These are phyloP conservation scores for Tulasnella sp. DNA, from an alignment of 768 basidiomycete species.

Conservation along the genomic window DNA sequence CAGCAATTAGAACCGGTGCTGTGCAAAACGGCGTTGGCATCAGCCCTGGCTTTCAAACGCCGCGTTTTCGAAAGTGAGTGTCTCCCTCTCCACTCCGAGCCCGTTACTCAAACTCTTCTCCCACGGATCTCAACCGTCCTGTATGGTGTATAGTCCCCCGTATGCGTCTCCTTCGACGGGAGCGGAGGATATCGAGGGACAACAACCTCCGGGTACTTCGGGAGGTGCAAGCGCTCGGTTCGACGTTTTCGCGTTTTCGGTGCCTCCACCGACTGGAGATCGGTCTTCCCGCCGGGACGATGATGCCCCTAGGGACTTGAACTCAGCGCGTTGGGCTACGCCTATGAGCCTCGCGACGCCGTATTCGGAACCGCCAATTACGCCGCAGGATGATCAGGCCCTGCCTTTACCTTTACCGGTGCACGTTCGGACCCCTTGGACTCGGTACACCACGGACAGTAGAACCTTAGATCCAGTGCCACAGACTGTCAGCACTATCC, in stretches of 20 bases:
- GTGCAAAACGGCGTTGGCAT: too few species aligned
- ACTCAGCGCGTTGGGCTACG: not conserved
- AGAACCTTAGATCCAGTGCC: too few species aligned
- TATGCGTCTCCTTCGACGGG: not conserved
- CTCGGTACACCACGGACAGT: not conserved
- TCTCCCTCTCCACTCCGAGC: too few species aligned
- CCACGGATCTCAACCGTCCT: too few species aligned
- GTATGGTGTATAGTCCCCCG: too few species aligned
- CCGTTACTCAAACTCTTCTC: too few species aligned
- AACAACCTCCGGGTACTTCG: not conserved
- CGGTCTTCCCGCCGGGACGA: too few species aligned
- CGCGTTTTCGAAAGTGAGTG: too few species aligned
- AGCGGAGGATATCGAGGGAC: not conserved
- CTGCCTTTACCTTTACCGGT: not conserved
- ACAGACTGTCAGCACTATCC: too few species aligned
- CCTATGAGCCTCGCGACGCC: not conserved
- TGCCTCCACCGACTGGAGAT: not conserved
- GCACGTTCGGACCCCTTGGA: not conserved
- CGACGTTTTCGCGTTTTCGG: not conserved
- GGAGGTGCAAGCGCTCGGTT: not conserved
- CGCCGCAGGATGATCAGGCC: not conserved
- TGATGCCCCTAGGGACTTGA: too few species aligned
- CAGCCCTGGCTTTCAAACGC: too few species aligned
- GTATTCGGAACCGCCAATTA: not conserved
- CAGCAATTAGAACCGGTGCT: too few species aligned